A percentile compares a stretch with the other conserved stretches of the same genome.
phyloP scores from a whole-genome alignment of 441 rosid genomes.

The Eruca vesicaria region DNA sequence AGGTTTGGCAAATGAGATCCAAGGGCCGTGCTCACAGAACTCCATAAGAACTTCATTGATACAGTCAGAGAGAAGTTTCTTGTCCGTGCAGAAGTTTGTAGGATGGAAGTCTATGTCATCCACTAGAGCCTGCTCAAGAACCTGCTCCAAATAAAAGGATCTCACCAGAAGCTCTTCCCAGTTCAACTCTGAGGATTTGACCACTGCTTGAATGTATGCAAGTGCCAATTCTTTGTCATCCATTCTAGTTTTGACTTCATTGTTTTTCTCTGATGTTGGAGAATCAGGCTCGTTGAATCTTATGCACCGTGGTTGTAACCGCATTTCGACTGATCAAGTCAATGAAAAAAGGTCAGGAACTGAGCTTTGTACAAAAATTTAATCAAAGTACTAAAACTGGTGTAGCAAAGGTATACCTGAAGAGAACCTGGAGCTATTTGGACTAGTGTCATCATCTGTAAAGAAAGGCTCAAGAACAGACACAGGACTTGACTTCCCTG shows the following conservation, averaged over 20 bases:
- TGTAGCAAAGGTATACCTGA: slow-evolving; percentile 45
- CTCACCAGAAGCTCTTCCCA: slow-evolving; percentile 69
- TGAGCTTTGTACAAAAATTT: background rate
- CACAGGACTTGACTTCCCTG: slow-evolving; percentile 75
- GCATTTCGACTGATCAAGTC: slow-evolving; percentile 47
- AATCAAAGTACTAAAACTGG: background rate
- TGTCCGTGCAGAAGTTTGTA: slow-evolving; percentile 52
- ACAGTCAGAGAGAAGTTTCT: slow-evolving; percentile 67
- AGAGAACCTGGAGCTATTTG: slow-evolving; percentile 52
- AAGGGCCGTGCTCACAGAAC: slow-evolving; percentile 50
- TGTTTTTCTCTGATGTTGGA: slow-evolving; percentile 31
- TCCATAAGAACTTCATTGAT: slow-evolving; percentile 79
- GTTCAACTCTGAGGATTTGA: slow-evolving; percentile 56
- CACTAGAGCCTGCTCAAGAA: slow-evolving; percentile 64
- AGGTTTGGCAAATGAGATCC: slow-evolving; percentile 54
- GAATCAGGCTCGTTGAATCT: slow-evolving; percentile 59
- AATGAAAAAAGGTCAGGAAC: slow-evolving; percentile 33
- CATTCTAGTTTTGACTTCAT: slow-evolving; percentile 23
- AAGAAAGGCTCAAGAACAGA: slow-evolving; percentile 85
- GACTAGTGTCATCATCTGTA: slow-evolving; percentile 73
- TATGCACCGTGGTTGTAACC: slow-evolving; percentile 58
- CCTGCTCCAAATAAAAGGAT: slow-evolving; percentile 61
- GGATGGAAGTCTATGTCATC: slow-evolving; percentile 55
- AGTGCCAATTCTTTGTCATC: slow-evolving; percentile 50
- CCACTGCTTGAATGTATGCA: slow-evolving; percentile 55